Percentiles rank a stretch among this genome's conserved stretches.
These are phyloP conservation scores for Chrysopogon serrulatus DNA, from an alignment of 176 grass and related monocot species.

Conservation along the genomic window DNA sequence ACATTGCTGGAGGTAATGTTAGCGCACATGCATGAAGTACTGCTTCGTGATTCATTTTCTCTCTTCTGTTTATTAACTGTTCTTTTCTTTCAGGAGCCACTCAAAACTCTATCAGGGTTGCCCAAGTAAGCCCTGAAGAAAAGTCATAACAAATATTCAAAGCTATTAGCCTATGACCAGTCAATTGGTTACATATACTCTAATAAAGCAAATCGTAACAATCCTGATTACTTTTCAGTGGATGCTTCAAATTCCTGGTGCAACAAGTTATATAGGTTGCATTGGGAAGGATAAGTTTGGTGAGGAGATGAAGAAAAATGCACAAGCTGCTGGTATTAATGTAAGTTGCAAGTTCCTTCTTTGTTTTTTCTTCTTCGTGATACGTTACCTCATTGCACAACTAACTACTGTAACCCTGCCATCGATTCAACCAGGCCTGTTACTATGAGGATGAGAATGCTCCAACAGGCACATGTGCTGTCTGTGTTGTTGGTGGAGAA, in stretches of 20 bases:
- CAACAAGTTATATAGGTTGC: conserved; percentile 77
- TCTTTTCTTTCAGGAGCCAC: conserved; percentile 53
- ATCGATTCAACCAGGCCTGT: conserved; percentile 41
- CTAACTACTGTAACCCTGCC: not conserved
- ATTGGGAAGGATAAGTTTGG: conserved; percentile 88
- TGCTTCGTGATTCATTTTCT: conserved; percentile 5
- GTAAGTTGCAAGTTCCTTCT: conserved; percentile 21
- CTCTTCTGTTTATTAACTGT: conserved; percentile 17
- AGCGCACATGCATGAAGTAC: not conserved
- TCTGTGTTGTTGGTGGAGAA: conserved; percentile 79
- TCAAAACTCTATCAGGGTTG: conserved; percentile 82
- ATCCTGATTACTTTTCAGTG: conserved; percentile 34
- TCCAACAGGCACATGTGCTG: conserved; percentile 71
- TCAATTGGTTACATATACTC: not conserved
- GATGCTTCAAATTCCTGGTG: conserved; percentile 83
- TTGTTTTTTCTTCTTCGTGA: not conserved
- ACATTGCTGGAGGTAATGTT: conserved; percentile 74
- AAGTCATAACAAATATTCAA: not conserved
- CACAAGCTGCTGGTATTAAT: conserved; percentile 54
- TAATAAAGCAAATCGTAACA: not conserved
- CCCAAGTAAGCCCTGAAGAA: conserved; percentile 53
- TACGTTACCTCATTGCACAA: not conserved
- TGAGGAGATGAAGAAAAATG: conserved; percentile 86
- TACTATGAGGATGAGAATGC: conserved; percentile 63
- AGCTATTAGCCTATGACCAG: not conserved